Base-by-base conservation (phyloP, 306 rosid genomes). In the Amphicarpaea edgeworthii region DNA sequence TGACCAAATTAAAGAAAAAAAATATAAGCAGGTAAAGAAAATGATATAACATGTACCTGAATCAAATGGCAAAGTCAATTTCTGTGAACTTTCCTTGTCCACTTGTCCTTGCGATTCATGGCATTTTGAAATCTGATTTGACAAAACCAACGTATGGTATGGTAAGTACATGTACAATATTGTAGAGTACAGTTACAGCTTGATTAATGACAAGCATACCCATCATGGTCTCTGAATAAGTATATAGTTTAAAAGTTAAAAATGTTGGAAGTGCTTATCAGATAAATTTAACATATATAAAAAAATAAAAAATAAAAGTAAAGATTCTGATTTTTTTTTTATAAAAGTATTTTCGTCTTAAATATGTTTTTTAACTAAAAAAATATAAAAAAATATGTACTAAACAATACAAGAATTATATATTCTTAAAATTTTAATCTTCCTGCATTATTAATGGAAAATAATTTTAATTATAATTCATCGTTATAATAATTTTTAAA, bases 111-210 rank as follows among this genome's bases (percentile, higher is more conserved):
- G 70, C 11, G 47, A 46, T 58, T 65, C 62, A 38, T 51, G 66
- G 43, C 67, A 69, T 62, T 65, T 72, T 41, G 12, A 21, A 8
- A 1, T 21, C 42, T 79, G 83, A 61, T 80, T 67, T 68, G 81
- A 75, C 81, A 73, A 82, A 80, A 20, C 59, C 20, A 81, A 70
- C 37, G 75, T 55, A 76, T 50, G 37, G 75, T 55, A 76, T 50
- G 37, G 30, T 43, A 76, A 34, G 78, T 79, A 60, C 84, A 51
- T 64, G 64, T 73, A 82, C 80, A 81, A 65, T 81, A n/a, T n/a
- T n/a, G 80, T 75, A 83, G 79, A 58, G 45, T 80, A 85, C 82
- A 87, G 75, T 82, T 87, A 88, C 79, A 79, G 28, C 42, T 41
- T 66, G 19, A 67, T 81, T 78, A 73, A 51, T 62, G 21, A 71